Evolutionary conservation across 2,329 filamentous ascomycete species (phyloP).

Genomic region (Diaporthe sp.): DNA sequence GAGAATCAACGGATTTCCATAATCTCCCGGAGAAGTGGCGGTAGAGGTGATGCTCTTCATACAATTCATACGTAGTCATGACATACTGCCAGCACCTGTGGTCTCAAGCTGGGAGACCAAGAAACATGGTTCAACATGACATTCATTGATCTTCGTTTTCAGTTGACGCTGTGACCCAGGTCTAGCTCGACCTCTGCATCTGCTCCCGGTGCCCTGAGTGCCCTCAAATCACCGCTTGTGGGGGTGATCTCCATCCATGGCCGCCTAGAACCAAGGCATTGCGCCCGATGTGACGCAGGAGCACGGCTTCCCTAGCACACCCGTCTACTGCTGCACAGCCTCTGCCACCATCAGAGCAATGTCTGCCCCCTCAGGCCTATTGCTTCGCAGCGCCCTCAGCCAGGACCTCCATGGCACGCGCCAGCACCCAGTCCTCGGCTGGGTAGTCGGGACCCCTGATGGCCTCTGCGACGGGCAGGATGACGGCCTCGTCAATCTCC

Average conservation of each 20-base stretch:
- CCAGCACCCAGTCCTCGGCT: constrained; percentile 54
- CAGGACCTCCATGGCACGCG: constrained; percentile 39
- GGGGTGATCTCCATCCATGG: neutral
- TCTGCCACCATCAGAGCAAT: neutral
- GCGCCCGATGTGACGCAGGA: neutral
- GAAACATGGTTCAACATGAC: neutral
- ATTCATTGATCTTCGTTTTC: neutral
- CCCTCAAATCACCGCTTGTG: constrained; percentile 4
- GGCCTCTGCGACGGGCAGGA: constrained; percentile 52
- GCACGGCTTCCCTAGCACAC: neutral
- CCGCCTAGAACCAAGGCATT: neutral
- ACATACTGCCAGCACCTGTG: neutral
- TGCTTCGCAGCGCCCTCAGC: constrained; percentile 9
- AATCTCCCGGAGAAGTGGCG: neutral
- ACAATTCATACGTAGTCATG: neutral
- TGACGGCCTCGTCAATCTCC: constrained; percentile 66
- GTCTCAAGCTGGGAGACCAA: neutral
- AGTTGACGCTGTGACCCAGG: too few relatives aligned
- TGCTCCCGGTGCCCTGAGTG: neutral
- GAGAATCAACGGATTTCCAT: neutral
- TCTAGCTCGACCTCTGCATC: too few relatives aligned
- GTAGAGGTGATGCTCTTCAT: neutral
- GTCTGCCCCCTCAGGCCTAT: neutral
- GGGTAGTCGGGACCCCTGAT: constrained; percentile 52
- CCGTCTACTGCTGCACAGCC: neutral